These are phyloP conservation scores for Amanita pallidorosea DNA, from an alignment of 768 basidiomycete genomes.

Conservation along the genomic window DNA sequence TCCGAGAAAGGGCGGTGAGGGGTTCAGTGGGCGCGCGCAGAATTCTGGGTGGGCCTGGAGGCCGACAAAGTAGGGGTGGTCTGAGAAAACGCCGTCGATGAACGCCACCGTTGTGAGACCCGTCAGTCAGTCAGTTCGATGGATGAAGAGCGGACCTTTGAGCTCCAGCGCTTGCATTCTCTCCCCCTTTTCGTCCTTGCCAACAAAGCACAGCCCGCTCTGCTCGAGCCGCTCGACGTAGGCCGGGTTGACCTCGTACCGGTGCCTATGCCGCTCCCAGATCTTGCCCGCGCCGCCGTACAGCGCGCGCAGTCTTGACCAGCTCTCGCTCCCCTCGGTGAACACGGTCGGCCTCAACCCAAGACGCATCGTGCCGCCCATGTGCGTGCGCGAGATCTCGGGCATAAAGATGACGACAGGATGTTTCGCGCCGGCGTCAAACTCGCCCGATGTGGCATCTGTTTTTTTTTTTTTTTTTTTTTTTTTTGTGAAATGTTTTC, in stretches of 20 bases:
- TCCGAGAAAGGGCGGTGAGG: conserved; percentile 94
- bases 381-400: conserved; percentile 93
- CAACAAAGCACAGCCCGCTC: conserved; percentile 57
- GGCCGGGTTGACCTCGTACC: conserved; percentile 90
- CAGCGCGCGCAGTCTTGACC: conserved; percentile 65
- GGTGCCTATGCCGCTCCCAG: conserved; percentile 95
- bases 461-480: neutral
- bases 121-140: neutral
- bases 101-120: neutral
- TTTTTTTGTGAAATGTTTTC: too few relatives aligned
- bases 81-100: conserved; percentile 24
- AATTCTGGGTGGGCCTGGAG: conserved; percentile 98
- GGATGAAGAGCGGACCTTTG: conserved; percentile 35
- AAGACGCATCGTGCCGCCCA: conserved; percentile 99
- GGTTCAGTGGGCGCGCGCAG: conserved; percentile 95
- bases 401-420: conserved; percentile 96
- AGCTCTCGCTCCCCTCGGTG: conserved; percentile 51
- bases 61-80: conserved; percentile 89
- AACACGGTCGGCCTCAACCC: conserved; percentile 96
- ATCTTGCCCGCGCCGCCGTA: conserved; percentile 76
- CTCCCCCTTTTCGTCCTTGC: conserved; percentile 93
- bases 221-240: conserved; percentile 62
- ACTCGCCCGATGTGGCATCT: conserved; percentile 86
- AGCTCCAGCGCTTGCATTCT: conserved; percentile 96
- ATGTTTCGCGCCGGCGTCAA: conserved; percentile 46